Base-by-base conservation (phyloP, 2,329 filamentous ascomycete genomes). In the Cladosporium sp. region DNA sequence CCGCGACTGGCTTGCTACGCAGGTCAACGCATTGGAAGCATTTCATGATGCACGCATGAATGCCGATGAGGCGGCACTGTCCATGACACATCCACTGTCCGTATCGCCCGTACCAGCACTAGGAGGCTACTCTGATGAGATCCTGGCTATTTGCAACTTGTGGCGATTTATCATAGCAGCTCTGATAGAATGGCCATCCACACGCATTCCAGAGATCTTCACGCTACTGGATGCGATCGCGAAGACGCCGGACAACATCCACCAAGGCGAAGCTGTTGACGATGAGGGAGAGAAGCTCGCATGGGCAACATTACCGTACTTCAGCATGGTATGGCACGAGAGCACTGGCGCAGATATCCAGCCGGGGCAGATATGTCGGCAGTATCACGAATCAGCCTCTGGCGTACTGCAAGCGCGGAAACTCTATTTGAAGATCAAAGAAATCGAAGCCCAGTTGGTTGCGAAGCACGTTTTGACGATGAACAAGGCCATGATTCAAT, bases 41-140 rank as follows among this genome's bases (percentile, higher is more conserved):
- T 49, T 49, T 13, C n/a, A 57, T n/a, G 53, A 34, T 57, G 53
- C n/a, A 21, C 30, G 14, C 14, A 23, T 57, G 7, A 25, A 34
- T 57, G 53, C 30, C n/a, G 53, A 57, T 36, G 53, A 36, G 53
- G 53, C 53, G 28, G 53, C 30, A 34, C 21, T 57, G 8, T 57
- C n/a, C 30, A 57, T 57, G 53, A 57, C 53, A 36, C 14, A 36
- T n/a, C 28, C 53, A 57, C 25, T 36, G 18, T 57, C 53, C 53
- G 30, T n/a, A 28, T 57, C 53, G 26, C 30, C 53, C 8, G 28
- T 34, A 14, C 30, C 53, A 34, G 53, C n/a, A 36, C 53, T 57
- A 36, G 53, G 53, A 36, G 53, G 53, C 30, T 57, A 57, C 36
- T 57, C 53, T 32, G 53, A 57, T 36, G 53, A 57, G 5, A 36